Percentiles rank a stretch among this genome's conserved stretches.
These are phyloP conservation scores for Ceratobasidium sp. DNA, from an alignment of 1,284 basidiomycete species.

Conservation along the genomic window DNA sequence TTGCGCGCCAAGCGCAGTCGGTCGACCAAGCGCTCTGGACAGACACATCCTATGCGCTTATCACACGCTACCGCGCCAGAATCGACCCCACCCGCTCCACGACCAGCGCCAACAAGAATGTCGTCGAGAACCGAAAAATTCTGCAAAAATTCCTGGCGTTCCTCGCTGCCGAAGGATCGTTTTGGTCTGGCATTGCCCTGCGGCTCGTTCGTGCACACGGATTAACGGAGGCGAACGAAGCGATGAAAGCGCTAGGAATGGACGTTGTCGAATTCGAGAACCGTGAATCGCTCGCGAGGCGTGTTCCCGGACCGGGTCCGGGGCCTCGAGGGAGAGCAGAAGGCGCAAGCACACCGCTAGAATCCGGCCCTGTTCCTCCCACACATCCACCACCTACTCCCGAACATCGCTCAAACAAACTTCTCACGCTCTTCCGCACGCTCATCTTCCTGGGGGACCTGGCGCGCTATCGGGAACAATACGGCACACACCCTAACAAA, in stretches of 20 bases:
- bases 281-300: constrained; percentile 41
- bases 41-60: constrained; percentile 89
- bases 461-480: constrained; percentile 91
- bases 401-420: constrained; percentile 68
- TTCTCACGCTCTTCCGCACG: constrained; percentile 84
- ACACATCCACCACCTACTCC: constrained; percentile 57
- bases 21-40: constrained; percentile 89
- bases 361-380: constrained; percentile 11
- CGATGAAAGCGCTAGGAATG: constrained; percentile 69
- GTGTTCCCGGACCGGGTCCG: constrained; percentile 40
- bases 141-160: constrained; percentile 89
- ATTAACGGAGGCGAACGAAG: constrained; percentile 66
- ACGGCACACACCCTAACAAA: constrained; percentile 66
- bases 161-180: constrained; percentile 85
- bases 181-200: constrained; percentile 81
- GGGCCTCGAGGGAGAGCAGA: constrained; percentile 25
- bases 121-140: constrained; percentile 83
- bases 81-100: constrained; percentile 58
- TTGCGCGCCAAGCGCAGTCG: constrained; percentile 79
- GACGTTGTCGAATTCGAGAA: constrained; percentile 45
- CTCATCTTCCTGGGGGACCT: constrained; percentile 94
- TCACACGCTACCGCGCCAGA: constrained; percentile 82
- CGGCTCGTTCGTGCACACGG: constrained; percentile 76
- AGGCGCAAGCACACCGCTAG: too few species aligned
- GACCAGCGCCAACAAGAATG: constrained; percentile 60